A percentile compares a stretch with the other conserved stretches of the same genome.
phyloP scores from a whole-genome alignment of 257 asterid species.

The Marsdenia floribunda region DNA sequence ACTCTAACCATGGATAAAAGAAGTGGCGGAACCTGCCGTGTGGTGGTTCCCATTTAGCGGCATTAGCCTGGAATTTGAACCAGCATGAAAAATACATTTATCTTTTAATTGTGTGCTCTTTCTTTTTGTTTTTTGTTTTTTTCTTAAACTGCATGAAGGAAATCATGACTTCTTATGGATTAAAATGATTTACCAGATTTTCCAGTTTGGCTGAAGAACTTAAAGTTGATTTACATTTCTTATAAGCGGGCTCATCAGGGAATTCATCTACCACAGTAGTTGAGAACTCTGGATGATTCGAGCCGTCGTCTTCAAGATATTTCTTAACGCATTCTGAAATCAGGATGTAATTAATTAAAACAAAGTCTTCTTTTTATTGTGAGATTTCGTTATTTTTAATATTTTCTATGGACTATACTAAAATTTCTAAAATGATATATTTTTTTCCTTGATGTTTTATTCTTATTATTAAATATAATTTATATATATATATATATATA shows the following conservation, averaged over 20 bases:
- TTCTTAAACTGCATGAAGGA: no score
- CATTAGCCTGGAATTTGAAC: conserved; percentile 35
- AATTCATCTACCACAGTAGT: conserved; percentile 50
- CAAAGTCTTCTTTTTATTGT: no score
- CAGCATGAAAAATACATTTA: background rate
- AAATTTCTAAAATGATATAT: no score
- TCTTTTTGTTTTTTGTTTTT: no score
- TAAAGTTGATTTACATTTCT: conserved; percentile 47
- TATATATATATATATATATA: no score
- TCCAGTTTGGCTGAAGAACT: conserved; percentile 54
- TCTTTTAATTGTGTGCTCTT: no score
- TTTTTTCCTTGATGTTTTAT: no score
- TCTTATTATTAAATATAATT: no score
- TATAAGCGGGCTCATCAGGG: conserved; percentile 63
- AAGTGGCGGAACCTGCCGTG: conserved; percentile 58
- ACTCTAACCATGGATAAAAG: conserved; percentile 70
- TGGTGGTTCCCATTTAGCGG: conserved; percentile 86
- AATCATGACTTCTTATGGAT: no score
- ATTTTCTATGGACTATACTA: no score
- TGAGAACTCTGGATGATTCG: conserved; percentile 38
- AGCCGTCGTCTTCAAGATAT: conserved; percentile 52
- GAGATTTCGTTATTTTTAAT: no score
- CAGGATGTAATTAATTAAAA: background rate
- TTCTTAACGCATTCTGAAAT: conserved; percentile 64
- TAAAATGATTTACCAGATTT: conserved; percentile 39